Evolutionary conservation across 169 alveolate genomes (phyloP), one percentile per base, ranked within the genome.

Genomic region (Plasmodium adleri): DNA sequence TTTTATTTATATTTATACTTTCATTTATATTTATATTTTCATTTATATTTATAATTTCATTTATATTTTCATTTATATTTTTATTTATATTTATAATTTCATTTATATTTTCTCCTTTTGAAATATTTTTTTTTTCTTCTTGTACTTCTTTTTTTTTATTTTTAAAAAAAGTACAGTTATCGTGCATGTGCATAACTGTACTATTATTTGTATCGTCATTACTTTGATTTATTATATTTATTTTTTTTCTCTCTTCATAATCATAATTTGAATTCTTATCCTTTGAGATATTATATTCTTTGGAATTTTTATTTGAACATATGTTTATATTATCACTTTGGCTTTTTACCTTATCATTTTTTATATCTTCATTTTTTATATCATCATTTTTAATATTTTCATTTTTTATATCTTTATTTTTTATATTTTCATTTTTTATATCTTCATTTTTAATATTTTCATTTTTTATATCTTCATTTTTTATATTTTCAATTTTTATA

Each of bases 381-480:
- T 20, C 1, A 1, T 54, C 63, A 54, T n/a, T 6, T 54, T 54
- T 54, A 9, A n/a, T 54, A 54, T 9, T 2, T 54, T 54, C 63
- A 54, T 6, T 2, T 0, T 54, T 54, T 10, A 10, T n/a, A 10
- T 54, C 0, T 54, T n/a, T 12, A n/a, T 54, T 54, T 10, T 54
- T 54, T 54, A n/a, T n/a, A 7, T 5, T 13, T 7, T 54, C 63
- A 9, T 54, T 12, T 54, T 54, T 20, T 4, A n/a, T 54, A 54
- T 54, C 13, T 54, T 54, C 7, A 54, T n/a, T 54, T 54, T 54
- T 54, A 26, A 67, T 6, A 17, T 78, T 17, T 58, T 52, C 88
- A 47, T 78, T 1, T n/a, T 24, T 26, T 52, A 73, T 32, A 13
- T 72, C 17, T 58, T 49, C 24, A 52, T 85, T 17, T 52, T 60